Conservation (phyloP, 345 rosid species). For the Acer yangbiense region DNA sequence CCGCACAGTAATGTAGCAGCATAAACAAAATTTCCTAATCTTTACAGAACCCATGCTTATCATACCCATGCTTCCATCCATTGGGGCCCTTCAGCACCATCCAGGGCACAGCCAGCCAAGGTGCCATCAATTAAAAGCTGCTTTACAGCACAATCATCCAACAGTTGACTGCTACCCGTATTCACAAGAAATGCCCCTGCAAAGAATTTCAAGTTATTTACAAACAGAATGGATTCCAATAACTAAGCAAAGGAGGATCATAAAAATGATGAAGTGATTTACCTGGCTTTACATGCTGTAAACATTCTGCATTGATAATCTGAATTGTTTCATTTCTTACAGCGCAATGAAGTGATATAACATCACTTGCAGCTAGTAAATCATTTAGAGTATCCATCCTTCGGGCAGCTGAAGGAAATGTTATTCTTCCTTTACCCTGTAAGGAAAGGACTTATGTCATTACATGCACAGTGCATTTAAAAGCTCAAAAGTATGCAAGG, state of each 20-base stretch:
- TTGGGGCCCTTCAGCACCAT: slow-evolving; percentile 99
- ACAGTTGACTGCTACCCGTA: slow-evolving; percentile 91
- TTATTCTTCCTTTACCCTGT: slow-evolving; percentile 69
- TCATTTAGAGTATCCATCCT: slow-evolving; percentile 98
- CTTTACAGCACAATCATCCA: slow-evolving; percentile 93
- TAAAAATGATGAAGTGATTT: slow-evolving; percentile 16
- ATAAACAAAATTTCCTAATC: not conserved
- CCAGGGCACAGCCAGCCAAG: slow-evolving; percentile 95
- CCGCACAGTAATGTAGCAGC: not conserved
- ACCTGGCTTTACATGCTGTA: slow-evolving; percentile 98
- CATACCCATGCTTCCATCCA: slow-evolving; percentile 99
- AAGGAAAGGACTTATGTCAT: slow-evolving; percentile 11
- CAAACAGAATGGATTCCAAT: slow-evolving; percentile 16
- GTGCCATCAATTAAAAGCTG: slow-evolving; percentile 94
- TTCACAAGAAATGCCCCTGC: slow-evolving; percentile 97
- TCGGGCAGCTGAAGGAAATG: slow-evolving; percentile 91
- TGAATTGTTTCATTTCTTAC: slow-evolving; percentile 89
- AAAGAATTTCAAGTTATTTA: not conserved
- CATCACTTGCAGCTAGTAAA: slow-evolving; percentile 93
- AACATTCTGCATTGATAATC: slow-evolving; percentile 89
- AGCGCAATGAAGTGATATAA: slow-evolving; percentile 90
- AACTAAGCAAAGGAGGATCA: not conserved
- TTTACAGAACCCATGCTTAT: slow-evolving; percentile 17
- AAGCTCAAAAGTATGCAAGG: not conserved
- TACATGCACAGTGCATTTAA: not conserved